These are phyloP conservation scores for Pyrenophora seminiperda DNA, from an alignment of 2,329 filamentous ascomycete genomes.

Conservation along the genomic window DNA sequence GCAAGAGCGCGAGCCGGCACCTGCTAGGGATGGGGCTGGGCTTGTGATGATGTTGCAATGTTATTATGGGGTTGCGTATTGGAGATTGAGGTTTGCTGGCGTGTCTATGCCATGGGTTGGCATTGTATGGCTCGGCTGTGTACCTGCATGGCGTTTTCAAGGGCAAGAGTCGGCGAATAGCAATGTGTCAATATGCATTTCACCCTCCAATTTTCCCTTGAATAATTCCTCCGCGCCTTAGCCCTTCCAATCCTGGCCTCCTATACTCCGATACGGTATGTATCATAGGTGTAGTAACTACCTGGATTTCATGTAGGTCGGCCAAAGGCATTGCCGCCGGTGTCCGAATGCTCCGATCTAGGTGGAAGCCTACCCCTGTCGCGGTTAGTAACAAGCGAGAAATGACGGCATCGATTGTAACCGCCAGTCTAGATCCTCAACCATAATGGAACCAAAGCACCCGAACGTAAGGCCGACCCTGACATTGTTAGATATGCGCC, in stretches of 20 bases:
- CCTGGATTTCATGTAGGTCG: not conserved
- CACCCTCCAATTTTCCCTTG: no score
- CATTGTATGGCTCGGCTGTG: not conserved
- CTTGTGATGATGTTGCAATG: not conserved
- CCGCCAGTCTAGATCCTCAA: conserved; percentile 24
- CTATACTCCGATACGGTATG: not conserved
- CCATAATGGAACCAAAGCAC: conserved; percentile 19
- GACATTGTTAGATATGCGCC: no score
- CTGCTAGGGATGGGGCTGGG: conserved; percentile 11
- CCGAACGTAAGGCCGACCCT: not conserved
- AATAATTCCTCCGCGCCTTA: no score
- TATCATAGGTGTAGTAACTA: no score
- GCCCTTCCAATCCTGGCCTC: not conserved
- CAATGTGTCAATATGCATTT: not conserved
- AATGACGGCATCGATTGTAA: conserved; percentile 40
- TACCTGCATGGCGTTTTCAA: conserved; percentile 7
- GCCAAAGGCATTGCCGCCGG: not conserved
- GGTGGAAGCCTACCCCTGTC: conserved; percentile 5
- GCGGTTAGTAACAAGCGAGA: conserved; percentile 4
- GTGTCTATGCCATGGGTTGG: not conserved
- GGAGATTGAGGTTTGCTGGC: not conserved
- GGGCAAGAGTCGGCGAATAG: not conserved
- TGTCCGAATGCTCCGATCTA: conserved; percentile 5
- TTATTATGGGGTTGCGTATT: conserved; percentile 10
- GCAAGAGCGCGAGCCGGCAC: conserved; percentile 22